phyloP scores from a whole-genome alignment of 192 early-diverging fungal species.

The Cladochytrium replicatum region DNA sequence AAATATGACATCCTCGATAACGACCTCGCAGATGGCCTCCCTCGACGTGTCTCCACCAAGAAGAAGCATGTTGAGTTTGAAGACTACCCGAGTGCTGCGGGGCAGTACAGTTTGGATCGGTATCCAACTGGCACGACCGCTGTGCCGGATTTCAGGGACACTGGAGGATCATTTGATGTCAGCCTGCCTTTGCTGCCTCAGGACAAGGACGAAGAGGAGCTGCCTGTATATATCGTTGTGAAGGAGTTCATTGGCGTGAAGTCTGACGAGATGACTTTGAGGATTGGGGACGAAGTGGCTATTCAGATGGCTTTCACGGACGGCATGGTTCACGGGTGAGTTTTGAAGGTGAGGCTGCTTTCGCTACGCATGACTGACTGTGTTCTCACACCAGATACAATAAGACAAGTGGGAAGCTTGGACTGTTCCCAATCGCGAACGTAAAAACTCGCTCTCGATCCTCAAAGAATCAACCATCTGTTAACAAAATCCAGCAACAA shows the following conservation, averaged over 20 bases:
- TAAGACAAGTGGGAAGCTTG: constrained; percentile 9
- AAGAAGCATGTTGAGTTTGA: too few species aligned
- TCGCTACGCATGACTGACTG: background rate
- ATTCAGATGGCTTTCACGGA: constrained; percentile 24
- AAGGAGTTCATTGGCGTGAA: constrained; percentile 2
- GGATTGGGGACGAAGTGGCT: constrained; percentile 14
- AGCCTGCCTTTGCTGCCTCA: too few species aligned
- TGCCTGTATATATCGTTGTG: constrained; percentile 16
- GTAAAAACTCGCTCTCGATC: background rate
- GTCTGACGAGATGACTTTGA: constrained; percentile 14
- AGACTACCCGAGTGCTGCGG: too few species aligned
- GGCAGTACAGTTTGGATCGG: too few species aligned
- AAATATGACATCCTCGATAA: too few species aligned
- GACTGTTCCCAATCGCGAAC: constrained; percentile 17
- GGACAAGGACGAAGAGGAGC: constrained; percentile 4
- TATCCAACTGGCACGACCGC: too few species aligned
- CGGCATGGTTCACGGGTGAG: constrained; percentile 12
- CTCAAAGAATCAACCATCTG: background rate
- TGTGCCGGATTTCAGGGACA: too few species aligned
- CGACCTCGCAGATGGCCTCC: too few species aligned
- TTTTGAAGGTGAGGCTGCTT: too few species aligned
- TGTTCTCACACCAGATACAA: constrained; percentile 7
- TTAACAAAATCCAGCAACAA: constrained; percentile 1
- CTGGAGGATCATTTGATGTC: too few species aligned
- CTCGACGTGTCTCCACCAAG: too few species aligned